Evolutionary conservation across 1,284 basidiomycete species (phyloP).

Genomic region (Golubevia pallescens): DNA sequence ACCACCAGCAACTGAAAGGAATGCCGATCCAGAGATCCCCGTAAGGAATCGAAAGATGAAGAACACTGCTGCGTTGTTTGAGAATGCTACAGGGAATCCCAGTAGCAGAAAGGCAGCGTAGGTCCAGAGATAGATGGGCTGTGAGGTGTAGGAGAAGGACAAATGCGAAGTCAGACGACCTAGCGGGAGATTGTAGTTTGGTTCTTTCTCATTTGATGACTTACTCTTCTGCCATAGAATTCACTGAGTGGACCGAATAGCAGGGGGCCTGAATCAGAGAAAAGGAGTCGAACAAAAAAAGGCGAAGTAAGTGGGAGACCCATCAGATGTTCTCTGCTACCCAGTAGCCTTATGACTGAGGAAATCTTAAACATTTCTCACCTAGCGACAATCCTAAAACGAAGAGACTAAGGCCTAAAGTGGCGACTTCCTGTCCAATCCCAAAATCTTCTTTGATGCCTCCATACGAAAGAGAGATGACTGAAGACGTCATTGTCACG

Average conservation of each 20-base stretch:
- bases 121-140: conserved; percentile 55
- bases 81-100: conserved; percentile 1
- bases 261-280: conserved; percentile 39
- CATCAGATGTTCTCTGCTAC: conserved; percentile 62
- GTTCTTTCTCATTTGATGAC: no score
- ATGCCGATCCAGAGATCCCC: conserved; percentile 74
- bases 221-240: conserved; percentile 67
- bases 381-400: conserved; percentile 66
- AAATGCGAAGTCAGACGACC: conserved; percentile 70
- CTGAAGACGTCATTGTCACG: conserved; percentile 37
- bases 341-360: no score
- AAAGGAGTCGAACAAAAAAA: no score
- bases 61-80: conserved; percentile 67
- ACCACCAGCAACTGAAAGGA: conserved; percentile 80
- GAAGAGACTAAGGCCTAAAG: conserved; percentile 76
- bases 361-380: no score
- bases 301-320: no score
- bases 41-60: conserved; percentile 76
- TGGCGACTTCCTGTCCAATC: conserved; percentile 73
- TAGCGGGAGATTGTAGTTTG: no score
- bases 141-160: conserved; percentile 47
- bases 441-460: conserved; percentile 72
- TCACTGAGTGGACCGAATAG: conserved; percentile 71
- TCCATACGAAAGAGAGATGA: conserved; percentile 66
- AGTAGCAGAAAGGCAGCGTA: conserved; percentile 5